Evolutionary conservation across 1,139 yeast genomes (phyloP).

Genomic region (Spencermartinsiella ligniputridi): DNA sequence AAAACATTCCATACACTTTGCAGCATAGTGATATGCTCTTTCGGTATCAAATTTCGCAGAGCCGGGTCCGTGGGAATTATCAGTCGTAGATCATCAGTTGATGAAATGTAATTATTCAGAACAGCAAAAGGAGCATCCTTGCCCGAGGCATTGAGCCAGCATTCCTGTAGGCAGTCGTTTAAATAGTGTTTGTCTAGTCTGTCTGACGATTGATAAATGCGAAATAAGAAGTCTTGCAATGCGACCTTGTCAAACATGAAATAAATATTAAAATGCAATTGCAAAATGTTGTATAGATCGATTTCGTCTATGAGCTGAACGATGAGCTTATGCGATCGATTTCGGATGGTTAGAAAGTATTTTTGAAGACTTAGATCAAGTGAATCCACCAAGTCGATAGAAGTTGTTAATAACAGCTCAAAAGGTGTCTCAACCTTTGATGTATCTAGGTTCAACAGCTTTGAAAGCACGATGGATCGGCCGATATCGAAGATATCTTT

Average conservation of each 20-base stretch:
- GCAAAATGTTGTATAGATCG: conserved; percentile 3
- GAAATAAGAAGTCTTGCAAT: conserved; percentile 10
- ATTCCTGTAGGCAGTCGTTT: conserved; percentile 10
- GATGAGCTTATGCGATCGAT: background rate
- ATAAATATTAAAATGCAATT: conserved; percentile 12
- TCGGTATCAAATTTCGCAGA: conserved; percentile 2
- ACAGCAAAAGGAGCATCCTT: conserved; percentile 1
- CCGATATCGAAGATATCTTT: background rate
- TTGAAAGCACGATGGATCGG: background rate
- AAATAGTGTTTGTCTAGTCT: conserved; percentile 7
- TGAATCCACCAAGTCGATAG: background rate
- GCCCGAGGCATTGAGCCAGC: conserved; percentile 1
- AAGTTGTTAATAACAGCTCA: no score
- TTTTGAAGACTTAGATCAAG: conserved; percentile 2
- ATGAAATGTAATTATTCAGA: background rate
- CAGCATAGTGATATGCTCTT: background rate
- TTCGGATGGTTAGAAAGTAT: background rate
- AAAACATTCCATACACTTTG: conserved; percentile 10
- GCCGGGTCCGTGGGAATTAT: background rate
- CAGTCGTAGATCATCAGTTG: background rate
- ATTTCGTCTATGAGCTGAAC: background rate
- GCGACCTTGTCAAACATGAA: conserved; percentile 16
- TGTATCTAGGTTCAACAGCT: no score
- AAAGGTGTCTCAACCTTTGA: no score
- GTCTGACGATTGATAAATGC: background rate